These are phyloP conservation scores for Dothidotthia symphoricarpi DNA, from an alignment of 2,329 filamentous ascomycete species.

Conservation along the genomic window DNA sequence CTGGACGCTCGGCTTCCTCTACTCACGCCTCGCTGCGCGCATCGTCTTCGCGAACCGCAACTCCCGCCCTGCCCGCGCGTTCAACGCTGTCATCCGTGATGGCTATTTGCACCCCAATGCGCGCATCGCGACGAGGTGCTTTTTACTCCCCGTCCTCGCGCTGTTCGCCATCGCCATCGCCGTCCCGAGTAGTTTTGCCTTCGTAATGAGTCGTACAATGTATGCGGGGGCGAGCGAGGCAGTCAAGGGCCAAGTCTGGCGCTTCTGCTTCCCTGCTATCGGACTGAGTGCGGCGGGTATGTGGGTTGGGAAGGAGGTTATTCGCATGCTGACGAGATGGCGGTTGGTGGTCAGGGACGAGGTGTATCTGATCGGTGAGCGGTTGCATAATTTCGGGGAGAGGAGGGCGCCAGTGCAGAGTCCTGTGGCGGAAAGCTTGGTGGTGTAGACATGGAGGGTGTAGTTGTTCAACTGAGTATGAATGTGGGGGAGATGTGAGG, in stretches of 20 bases:
- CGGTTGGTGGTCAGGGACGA: slow-evolving; percentile 83
- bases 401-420: slow-evolving; percentile 22
- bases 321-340: slow-evolving; percentile 69
- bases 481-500: no score
- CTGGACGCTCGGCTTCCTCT: slow-evolving; percentile 90
- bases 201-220: slow-evolving; percentile 47
- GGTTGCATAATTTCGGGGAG: slow-evolving; percentile 90
- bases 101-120: slow-evolving; percentile 78
- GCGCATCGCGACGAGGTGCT: slow-evolving; percentile 74
- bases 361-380: slow-evolving; percentile 91
- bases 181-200: slow-evolving; percentile 62
- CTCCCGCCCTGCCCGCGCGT: slow-evolving; percentile 70
- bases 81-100: slow-evolving; percentile 67
- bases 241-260: slow-evolving; percentile 54
- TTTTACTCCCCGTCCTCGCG: slow-evolving; percentile 72
- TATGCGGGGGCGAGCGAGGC: slow-evolving; percentile 46
- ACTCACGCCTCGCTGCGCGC: slow-evolving; percentile 75
- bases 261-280: slow-evolving; percentile 71
- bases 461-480: no score
- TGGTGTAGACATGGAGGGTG: neutral
- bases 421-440: neutral
- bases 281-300: slow-evolving; percentile 49
- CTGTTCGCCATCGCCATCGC: slow-evolving; percentile 63
- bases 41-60: slow-evolving; percentile 66
- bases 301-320: slow-evolving; percentile 52